A percentile compares a stretch with the other conserved stretches of the same genome.
phyloP scores from a whole-genome alignment of 345 rosid genomes.

The Mercurialis annua region DNA sequence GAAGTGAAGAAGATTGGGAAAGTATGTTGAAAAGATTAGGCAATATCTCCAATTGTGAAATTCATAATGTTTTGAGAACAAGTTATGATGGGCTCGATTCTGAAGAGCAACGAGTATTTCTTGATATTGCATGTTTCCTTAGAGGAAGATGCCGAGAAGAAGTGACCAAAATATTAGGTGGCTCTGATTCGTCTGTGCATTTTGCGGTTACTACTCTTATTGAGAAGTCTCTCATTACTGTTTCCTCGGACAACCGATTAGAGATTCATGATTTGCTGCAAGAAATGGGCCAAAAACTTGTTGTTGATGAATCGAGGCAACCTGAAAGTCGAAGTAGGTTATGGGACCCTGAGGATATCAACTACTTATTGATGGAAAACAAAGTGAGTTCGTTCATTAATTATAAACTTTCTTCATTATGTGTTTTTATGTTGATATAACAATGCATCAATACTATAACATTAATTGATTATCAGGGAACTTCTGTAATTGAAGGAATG shows the following conservation, averaged over 20 bases:
- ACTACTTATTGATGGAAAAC: neutral
- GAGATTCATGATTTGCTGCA: conserved; percentile 15
- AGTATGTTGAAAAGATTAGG: neutral
- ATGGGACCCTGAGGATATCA: conserved; percentile 1
- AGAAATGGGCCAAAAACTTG: conserved; percentile 4
- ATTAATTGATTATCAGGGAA: conserved; percentile 4
- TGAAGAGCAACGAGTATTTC: conserved; percentile 4
- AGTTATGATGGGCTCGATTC: conserved; percentile 1
- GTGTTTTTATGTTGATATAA: neutral
- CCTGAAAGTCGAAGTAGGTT: conserved; percentile 12
- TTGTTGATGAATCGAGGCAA: neutral
- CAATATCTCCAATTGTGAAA: neutral
- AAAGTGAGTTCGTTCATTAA: neutral
- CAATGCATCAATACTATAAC: neutral
- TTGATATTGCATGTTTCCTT: conserved; percentile 17
- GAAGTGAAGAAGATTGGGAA: neutral
- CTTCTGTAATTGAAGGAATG: conserved; percentile 14
- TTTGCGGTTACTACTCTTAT: neutral
- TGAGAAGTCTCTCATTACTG: conserved; percentile 1
- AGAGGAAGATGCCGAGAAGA: neutral
- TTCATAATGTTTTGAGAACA: neutral
- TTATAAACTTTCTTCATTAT: neutral
- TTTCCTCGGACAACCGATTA: neutral
- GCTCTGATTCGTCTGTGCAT: neutral
- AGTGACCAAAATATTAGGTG: neutral